These are phyloP conservation scores for Porpolomopsis calyptriformis DNA, from an alignment of 768 basidiomycete genomes.

Conservation along the genomic window DNA sequence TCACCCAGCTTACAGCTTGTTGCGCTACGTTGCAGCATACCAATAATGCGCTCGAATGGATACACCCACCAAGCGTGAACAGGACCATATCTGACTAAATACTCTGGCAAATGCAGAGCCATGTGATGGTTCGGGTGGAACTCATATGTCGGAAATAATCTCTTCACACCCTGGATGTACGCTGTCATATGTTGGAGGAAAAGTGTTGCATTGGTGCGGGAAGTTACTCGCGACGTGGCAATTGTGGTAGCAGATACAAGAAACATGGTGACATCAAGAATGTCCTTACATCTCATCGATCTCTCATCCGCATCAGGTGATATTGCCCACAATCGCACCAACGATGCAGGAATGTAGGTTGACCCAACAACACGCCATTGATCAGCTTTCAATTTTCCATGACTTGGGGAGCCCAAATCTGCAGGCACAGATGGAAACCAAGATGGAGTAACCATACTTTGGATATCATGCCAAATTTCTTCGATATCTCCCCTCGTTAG, in stretches of 20 bases:
- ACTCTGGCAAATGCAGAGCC: slow-evolving; percentile 10
- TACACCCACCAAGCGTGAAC: slow-evolving; percentile 29
- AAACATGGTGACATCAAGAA: not conserved
- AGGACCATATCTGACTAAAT: slow-evolving; percentile 21
- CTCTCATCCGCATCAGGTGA: not conserved
- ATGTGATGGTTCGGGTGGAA: slow-evolving; percentile 4
- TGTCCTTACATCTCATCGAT: not conserved
- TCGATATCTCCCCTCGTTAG: not conserved
- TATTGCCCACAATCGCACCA: slow-evolving; percentile 21
- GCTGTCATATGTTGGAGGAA: not conserved
- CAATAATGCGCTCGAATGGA: slow-evolving; percentile 21
- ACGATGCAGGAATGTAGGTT: slow-evolving; percentile 21
- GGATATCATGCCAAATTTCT: slow-evolving; percentile 13
- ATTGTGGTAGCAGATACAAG: slow-evolving; percentile 6
- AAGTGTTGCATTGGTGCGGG: not conserved
- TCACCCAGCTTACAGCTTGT: not conserved
- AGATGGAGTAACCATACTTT: slow-evolving; percentile 13
- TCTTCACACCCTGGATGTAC: not conserved
- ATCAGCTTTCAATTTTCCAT: slow-evolving; percentile 25
- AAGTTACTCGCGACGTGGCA: not conserved
- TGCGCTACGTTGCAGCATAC: not conserved
- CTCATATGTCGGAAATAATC: slow-evolving; percentile 5
- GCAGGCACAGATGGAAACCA: slow-evolving; percentile 19
- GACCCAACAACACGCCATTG: slow-evolving; percentile 22
- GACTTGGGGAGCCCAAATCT: slow-evolving; percentile 16